Evolutionary conservation across 2,329 filamentous ascomycete species (phyloP), one percentile per base, ranked within the genome.

Genomic region (Ceratocystis cacaofunesta): DNA sequence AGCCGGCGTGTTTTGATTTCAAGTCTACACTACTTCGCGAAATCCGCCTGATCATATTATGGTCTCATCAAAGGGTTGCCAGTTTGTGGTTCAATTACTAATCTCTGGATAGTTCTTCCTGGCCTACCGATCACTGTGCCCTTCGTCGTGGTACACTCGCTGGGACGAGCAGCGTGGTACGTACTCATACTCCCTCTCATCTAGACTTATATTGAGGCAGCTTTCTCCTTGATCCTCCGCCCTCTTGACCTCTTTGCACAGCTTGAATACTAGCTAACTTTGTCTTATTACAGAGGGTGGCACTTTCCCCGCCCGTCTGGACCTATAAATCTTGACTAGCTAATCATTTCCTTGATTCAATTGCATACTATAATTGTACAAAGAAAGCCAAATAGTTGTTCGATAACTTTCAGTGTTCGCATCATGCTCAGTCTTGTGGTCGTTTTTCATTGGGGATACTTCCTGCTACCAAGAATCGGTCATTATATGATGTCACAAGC

Each of bases 151-250:
- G 94, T 88, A 88, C 75, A 79, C 87, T 78, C 85, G 94, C 79
- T 99, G 94, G 94, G 92, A 99, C 75, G 90, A 94, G 74, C 94
- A 97, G 83, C 89, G 94, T 79, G 90, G 90, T 95, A 81, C 75
- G 88, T 79, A 65, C 15, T 25, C 25, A 30, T 52, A 15, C 48
- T 52, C 17, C 60, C 60, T n/a, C n/a, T 46, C 10, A 30, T 46
- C 44, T 25, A 30, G 1, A 17, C 12, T 30, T 46, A 61, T 7
- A 15, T 15, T 5, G 36, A 41, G 36, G 10, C 57, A 25, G 36
- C 5, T 5, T 17, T 19, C 8, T 17, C 58, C 19, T 28, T 46
- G 0, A 3, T 62, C 10, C 43, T 69, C 55, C 15, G 28, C 30
- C 3, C 41, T 25, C 12, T 12, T 17, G 58, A 8, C 50, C 25